Evolutionary conservation across 176 grass and related monocot species (phyloP), one percentile per base, ranked within the genome.

Genomic region (Aegilops speltoides): DNA sequence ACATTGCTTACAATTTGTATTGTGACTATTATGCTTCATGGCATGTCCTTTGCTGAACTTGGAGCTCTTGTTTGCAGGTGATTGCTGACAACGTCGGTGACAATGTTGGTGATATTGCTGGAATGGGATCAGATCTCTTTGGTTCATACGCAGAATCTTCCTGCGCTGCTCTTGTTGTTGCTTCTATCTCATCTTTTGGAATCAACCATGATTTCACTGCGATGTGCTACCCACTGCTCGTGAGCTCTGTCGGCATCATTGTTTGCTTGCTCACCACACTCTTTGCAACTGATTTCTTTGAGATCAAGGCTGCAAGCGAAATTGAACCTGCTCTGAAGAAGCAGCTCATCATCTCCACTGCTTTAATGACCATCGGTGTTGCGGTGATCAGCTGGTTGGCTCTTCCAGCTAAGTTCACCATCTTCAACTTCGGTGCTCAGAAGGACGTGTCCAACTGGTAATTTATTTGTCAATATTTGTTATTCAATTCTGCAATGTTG

Each of bases 91-190:
- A 97, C 32, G 95, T 97, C 5, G 95, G 95, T 82, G 95, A 97
- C 90, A 97, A 97, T 85, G 95, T 97, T 70, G 95, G 95, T 40
- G 95, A 97, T 82, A 97, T 94, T 64, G 95, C 95, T 62, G 95
- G 95, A 76, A 97, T 97, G 95, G 95, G 95, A 84, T 97, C 94
- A 69, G 94, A 97, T 74, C 92, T 97, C 71, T 97, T 97, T 54
- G 94, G 94, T 50, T 97, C 95, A 76, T 97, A 97, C 10, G 95
- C 95, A 14, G 95, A 94, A 70, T 92, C 94, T 65, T 97, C 94
- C 59, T 97, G 94, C 61, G 94, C 94, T 84, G 94, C 94, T 86
- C 92, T 97, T 80, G 92, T 97, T 87, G 89, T 97, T 61, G 94
- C 94, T 32, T 97, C 94, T 76, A 97, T 97, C 36, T 97, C 94